These are phyloP conservation scores for Marasmius sp. DNA, from an alignment of 1,284 basidiomycete genomes.

Conservation along the genomic window DNA sequence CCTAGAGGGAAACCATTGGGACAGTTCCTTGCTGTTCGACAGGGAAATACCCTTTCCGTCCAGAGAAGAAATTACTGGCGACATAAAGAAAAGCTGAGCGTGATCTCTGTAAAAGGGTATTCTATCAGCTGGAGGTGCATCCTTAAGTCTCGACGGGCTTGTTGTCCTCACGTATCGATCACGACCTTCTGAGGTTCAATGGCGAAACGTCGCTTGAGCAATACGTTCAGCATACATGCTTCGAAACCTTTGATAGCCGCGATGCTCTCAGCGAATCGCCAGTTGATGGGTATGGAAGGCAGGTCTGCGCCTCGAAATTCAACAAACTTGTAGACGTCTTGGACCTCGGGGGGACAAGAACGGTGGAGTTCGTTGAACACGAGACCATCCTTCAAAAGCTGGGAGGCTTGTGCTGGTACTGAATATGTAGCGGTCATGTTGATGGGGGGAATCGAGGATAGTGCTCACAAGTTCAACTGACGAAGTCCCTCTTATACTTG, in stretches of 20 bases:
- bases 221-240: slow-evolving; percentile 23
- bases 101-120: slow-evolving; percentile 1
- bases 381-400: slow-evolving; percentile 19
- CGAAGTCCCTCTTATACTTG: too few species aligned
- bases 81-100: slow-evolving; percentile 8
- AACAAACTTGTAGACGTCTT: slow-evolving; percentile 16
- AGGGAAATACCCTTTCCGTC: not conserved
- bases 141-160: not conserved
- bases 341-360: slow-evolving; percentile 16
- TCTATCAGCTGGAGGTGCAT: too few species aligned
- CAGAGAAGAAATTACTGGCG: slow-evolving; percentile 7
- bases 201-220: slow-evolving; percentile 21
- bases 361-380: slow-evolving; percentile 20
- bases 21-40: not conserved
- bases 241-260: slow-evolving; percentile 26
- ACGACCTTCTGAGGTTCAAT: slow-evolving; percentile 20
- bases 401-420: slow-evolving; percentile 11
- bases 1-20: not conserved
- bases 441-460: too few species aligned
- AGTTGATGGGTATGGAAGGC: slow-evolving; percentile 22
- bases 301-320: slow-evolving; percentile 15
- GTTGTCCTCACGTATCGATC: slow-evolving; percentile 20
- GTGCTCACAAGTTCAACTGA: too few species aligned
- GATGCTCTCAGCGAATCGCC: slow-evolving; percentile 26
- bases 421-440: too few species aligned